Evolutionary conservation across 2,329 filamentous ascomycete species (phyloP).

Genomic region (Fonsecaea erecta): DNA sequence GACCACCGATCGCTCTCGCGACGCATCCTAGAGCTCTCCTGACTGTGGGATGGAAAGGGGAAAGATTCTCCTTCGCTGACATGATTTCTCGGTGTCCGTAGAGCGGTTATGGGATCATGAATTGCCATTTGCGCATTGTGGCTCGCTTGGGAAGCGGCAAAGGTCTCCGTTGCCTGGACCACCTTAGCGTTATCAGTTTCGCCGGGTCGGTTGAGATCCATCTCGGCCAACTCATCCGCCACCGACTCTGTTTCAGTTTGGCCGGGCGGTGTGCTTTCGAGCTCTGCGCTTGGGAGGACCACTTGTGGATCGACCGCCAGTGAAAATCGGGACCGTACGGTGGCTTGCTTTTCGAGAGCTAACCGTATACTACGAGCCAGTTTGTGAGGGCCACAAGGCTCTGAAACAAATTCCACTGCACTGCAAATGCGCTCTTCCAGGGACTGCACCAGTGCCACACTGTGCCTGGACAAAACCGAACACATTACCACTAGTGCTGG

Average conservation of each 20-base stretch:
- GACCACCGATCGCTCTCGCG: slow-evolving; percentile 19
- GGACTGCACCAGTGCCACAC: slow-evolving; percentile 18
- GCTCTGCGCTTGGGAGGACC: neutral
- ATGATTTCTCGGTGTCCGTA: slow-evolving; percentile 19
- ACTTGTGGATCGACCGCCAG: neutral
- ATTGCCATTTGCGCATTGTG: slow-evolving; percentile 31
- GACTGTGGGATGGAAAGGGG: slow-evolving; percentile 22
- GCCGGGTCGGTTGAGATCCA: slow-evolving; percentile 28
- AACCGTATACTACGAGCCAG: slow-evolving; percentile 26
- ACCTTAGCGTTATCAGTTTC: slow-evolving; percentile 15
- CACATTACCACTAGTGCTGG: slow-evolving; percentile 26
- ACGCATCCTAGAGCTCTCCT: slow-evolving; percentile 19
- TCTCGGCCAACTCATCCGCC: slow-evolving; percentile 16
- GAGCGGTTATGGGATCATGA: slow-evolving; percentile 25
- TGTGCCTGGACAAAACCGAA: slow-evolving; percentile 25
- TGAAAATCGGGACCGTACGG: neutral
- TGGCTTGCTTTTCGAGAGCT: slow-evolving; percentile 22
- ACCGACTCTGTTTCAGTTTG: slow-evolving; percentile 7
- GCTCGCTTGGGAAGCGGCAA: slow-evolving; percentile 28
- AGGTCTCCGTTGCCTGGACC: slow-evolving; percentile 32
- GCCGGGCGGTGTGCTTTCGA: neutral
- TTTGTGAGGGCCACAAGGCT: slow-evolving; percentile 30
- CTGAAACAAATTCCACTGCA: slow-evolving; percentile 28
- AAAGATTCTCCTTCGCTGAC: slow-evolving; percentile 24
- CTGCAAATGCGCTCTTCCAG: slow-evolving; percentile 26